Base-by-base conservation (phyloP, 2,329 filamentous ascomycete species). In the Parasarocladium wereldwijsianum region DNA sequence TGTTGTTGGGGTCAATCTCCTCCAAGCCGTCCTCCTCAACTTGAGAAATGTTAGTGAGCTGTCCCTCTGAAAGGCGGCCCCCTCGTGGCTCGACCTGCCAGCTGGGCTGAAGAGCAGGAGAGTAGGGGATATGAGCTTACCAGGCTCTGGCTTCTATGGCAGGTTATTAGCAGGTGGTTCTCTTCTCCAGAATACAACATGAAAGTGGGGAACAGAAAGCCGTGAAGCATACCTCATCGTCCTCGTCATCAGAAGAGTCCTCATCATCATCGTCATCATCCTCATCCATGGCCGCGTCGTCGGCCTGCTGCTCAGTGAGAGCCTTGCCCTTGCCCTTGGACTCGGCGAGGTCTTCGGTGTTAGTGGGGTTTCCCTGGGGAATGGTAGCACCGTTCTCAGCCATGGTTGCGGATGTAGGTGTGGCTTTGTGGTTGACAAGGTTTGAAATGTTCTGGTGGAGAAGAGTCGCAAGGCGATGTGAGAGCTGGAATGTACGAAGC, bases 251-350 rank as follows among this genome's bases (percentile, higher is more conserved):
- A 13, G 64, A 67, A 24, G 17, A 20, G 28, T 66, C 72, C 29
- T 78, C 78, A 23, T 86, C 80, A 11, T 81, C 68, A 14, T 76
- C 76, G 17, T 82, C 78, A 2, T 84, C 71, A 18, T 79, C 78
- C 43, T 84, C 78, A 25, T 77, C 79, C 70, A 84, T 80, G 48
- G 66, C 65, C 47, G 71, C 58, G 43, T 79, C 72, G 40, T 73
- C 55, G 32, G 54, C 53, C 32, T 55, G 50, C 36, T 66, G 50
- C 37, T 67, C 57, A 40, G 58, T 55, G 29, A 60, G 50, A 29
- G 71, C 68, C 66, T 93, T 93, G 62, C 84, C 84, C 67, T 93
- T 93, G 57, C 82, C 83, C 68, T 93, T 93, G 54, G 64, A 59
- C 46, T 72, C 64, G 37, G 66, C 51, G 38, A 51, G 47, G 43